Evolutionary conservation across 257 asterid genomes (phyloP).

Genomic region (Ilex aquifolium): DNA sequence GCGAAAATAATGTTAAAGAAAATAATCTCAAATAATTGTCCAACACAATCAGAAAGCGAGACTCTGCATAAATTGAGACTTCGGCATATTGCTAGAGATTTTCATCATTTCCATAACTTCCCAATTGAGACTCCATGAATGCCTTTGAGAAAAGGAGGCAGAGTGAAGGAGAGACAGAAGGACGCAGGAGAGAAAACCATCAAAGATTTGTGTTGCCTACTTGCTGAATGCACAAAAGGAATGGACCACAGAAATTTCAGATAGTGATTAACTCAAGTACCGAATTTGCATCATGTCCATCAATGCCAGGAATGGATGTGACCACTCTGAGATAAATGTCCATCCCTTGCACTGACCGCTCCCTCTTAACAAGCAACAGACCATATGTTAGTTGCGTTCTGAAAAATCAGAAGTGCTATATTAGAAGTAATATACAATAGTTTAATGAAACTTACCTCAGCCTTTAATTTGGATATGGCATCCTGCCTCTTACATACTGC

Average conservation of each 20-base stretch:
- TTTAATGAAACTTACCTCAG: constrained; percentile 48
- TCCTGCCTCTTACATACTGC: constrained; percentile 85
- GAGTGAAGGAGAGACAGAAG: background rate
- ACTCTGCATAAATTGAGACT: background rate
- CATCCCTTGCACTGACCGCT: constrained; percentile 63
- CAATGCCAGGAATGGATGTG: constrained; percentile 87
- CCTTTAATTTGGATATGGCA: constrained; percentile 60
- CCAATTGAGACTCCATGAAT: background rate
- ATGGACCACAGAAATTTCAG: background rate
- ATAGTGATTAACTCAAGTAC: constrained; percentile 31
- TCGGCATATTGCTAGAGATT: background rate
- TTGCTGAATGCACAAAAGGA: no score
- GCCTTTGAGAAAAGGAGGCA: background rate
- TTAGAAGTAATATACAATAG: constrained; percentile 5
- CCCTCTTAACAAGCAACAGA: constrained; percentile 47
- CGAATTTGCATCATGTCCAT: constrained; percentile 76
- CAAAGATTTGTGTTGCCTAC: no score
- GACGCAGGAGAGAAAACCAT: background rate
- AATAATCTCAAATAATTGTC: no score
- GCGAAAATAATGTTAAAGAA: no score
- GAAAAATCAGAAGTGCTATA: constrained; percentile 3
- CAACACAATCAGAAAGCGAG: no score
- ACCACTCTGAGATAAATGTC: constrained; percentile 70
- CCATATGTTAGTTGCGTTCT: constrained; percentile 8
- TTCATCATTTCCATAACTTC: background rate